Evolutionary conservation across 2,329 filamentous ascomycete species (phyloP).

Genomic region (Emmonsia crescens): DNA sequence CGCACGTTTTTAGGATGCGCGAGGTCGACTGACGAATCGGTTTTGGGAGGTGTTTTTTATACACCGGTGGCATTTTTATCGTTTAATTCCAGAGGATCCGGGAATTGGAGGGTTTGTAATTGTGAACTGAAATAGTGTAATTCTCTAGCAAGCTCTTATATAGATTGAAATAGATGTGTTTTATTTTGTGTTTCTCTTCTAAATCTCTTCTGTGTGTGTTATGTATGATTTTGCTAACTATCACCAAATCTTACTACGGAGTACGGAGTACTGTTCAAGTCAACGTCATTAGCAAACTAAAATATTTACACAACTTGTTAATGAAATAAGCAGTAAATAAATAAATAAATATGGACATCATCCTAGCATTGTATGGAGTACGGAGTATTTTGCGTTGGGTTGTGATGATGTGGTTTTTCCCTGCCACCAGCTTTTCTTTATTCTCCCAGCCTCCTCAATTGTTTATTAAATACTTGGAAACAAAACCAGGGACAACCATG

Average conservation of each 20-base stretch:
- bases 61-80: neutral
- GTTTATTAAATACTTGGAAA: conserved; percentile 4
- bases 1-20: neutral
- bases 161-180: neutral
- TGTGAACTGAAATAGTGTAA: neutral
- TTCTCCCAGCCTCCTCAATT: conserved; percentile 10
- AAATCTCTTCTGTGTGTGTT: too few species aligned
- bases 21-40: neutral
- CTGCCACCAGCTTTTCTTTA: conserved; percentile 21
- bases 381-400: neutral
- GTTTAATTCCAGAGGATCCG: neutral
- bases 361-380: neutral
- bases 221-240: too few species aligned
- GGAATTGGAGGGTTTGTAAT: neutral
- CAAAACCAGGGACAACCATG: conserved; percentile 5
- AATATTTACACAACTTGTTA: neutral
- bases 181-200: neutral
- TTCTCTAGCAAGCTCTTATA: neutral
- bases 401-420: conserved; percentile 7
- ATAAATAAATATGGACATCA: neutral
- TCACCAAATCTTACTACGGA: too few species aligned
- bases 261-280: too few species aligned
- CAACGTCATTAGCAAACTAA: neutral
- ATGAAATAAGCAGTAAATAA: too few species aligned
- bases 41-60: neutral